Evolutionary conservation across 1,284 basidiomycete species (phyloP).

Genomic region (Ceratobasidium sp.): DNA sequence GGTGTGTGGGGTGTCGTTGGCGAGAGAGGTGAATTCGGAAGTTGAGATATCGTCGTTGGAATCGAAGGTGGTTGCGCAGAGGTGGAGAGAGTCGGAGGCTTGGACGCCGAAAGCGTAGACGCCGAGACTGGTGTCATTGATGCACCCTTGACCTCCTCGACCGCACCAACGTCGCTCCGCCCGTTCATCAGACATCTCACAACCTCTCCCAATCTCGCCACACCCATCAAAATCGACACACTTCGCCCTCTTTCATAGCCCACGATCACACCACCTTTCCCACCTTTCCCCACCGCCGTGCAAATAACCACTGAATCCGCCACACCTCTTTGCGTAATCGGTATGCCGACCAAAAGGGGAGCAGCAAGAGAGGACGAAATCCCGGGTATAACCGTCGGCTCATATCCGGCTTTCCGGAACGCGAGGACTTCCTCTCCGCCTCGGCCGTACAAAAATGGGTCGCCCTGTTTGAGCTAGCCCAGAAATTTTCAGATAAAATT

Average conservation of each 20-base stretch:
- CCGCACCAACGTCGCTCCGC: conserved; percentile 42
- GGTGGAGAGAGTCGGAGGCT: conserved; percentile 8
- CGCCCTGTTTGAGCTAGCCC: conserved; percentile 89
- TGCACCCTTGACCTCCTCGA: conserved; percentile 40
- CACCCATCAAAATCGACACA: conserved; percentile 91
- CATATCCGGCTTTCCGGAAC: conserved; percentile 85
- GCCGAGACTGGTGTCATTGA: conserved; percentile 30
- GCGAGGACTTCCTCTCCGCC: conserved; percentile 94
- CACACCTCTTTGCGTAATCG: conserved; percentile 94
- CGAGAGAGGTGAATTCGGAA: neutral
- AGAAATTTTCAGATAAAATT: too few relatives aligned
- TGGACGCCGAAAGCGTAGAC: conserved; percentile 5
- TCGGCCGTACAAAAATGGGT: conserved; percentile 93
- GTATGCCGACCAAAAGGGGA: conserved; percentile 88
- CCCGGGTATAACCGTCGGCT: conserved; percentile 86
- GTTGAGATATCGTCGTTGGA: neutral
- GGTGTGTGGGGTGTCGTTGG: conserved; percentile 28
- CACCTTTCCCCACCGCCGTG: conserved; percentile 90
- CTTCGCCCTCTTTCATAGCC: conserved; percentile 86
- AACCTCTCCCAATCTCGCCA: conserved; percentile 81
- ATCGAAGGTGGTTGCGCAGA: neutral
- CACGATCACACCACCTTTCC: conserved; percentile 84
- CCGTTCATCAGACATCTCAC: conserved; percentile 62
- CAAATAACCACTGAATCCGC: conserved; percentile 89
- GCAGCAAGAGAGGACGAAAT: conserved; percentile 89